phyloP scores from a whole-genome alignment of 2,329 filamentous ascomycete species.

The Penicillium sp. region DNA sequence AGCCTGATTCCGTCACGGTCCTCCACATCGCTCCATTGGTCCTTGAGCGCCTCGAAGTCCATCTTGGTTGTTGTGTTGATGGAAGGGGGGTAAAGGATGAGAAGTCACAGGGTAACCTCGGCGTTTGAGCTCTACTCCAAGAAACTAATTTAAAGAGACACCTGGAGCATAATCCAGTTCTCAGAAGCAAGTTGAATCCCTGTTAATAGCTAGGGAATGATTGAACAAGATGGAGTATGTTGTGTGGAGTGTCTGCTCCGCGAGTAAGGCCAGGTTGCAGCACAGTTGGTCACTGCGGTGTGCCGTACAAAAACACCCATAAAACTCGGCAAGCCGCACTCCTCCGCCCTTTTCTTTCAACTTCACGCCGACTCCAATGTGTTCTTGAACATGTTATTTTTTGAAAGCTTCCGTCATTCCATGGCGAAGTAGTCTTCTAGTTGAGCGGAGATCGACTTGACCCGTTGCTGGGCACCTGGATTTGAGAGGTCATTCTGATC shows the following conservation, averaged over 20 bases:
- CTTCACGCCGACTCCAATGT: constrained; percentile 54
- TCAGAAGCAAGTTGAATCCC: constrained; percentile 27
- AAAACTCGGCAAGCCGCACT: constrained; percentile 26
- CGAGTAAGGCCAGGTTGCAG: constrained; percentile 51
- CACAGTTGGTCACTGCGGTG: constrained; percentile 36
- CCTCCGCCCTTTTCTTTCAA: constrained; percentile 43
- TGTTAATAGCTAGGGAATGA: constrained; percentile 31
- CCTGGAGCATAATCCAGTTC: constrained; percentile 35
- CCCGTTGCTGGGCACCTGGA: constrained; percentile 73
- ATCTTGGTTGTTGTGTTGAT: constrained; percentile 53
- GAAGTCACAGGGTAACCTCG: constrained; percentile 19
- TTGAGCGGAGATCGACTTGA: constrained; percentile 65
- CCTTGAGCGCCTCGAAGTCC: constrained; percentile 92
- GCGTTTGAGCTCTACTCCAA: constrained; percentile 21
- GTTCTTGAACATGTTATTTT: constrained; percentile 54
- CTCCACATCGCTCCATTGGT: constrained; percentile 95
- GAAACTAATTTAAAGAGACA: constrained; percentile 20
- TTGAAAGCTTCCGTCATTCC: constrained; percentile 55
- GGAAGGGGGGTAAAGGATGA: constrained; percentile 26
- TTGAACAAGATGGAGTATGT: constrained; percentile 34
- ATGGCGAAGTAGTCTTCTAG: constrained; percentile 66
- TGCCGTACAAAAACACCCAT: constrained; percentile 36
- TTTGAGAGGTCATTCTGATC: constrained; percentile 66
- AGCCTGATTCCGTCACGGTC: constrained; percentile 93
- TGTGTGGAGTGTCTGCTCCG: constrained; percentile 36